Conservation (phyloP, 495 filamentous ascomycete genomes). For the Xanthoparmelia taractica region DNA sequence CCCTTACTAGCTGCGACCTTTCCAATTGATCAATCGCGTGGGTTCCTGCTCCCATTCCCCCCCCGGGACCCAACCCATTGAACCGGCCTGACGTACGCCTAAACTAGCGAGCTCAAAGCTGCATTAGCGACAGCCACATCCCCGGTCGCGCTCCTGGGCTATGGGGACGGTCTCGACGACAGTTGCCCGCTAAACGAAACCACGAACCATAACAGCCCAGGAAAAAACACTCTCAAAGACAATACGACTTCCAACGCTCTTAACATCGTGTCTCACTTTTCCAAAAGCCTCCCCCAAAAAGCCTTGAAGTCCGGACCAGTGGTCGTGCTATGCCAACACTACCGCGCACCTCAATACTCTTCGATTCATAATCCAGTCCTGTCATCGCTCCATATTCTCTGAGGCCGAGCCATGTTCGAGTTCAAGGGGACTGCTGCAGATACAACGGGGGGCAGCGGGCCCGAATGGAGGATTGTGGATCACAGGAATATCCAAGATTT, state of each 20-base stretch:
- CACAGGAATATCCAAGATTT: conserved; percentile 9
- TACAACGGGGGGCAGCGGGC: not conserved
- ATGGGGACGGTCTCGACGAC: not conserved
- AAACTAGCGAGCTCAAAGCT: conserved; percentile 13
- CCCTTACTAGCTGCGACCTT: conserved; percentile 3
- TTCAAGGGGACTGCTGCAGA: conserved; percentile 13
- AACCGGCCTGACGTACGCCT: conserved; percentile 13
- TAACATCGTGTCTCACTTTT: not conserved
- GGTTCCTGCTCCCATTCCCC: conserved; percentile 15
- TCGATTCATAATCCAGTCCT: not conserved
- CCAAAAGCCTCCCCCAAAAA: not conserved
- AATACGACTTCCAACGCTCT: conserved; percentile 4
- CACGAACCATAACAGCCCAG: conserved; percentile 7
- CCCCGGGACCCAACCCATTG: not conserved
- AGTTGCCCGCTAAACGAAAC: conserved; percentile 7
- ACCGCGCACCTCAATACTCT: not conserved
- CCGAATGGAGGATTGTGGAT: conserved; percentile 13
- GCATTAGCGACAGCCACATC: conserved; percentile 8
- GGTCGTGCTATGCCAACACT: conserved; percentile 14
- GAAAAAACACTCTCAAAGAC: not conserved
- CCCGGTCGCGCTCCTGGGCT: conserved; percentile 3
- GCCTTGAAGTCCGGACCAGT: not conserved
- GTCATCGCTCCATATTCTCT: not conserved
- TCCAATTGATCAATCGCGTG: conserved; percentile 24
- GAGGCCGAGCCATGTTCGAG: conserved; percentile 10